Percentiles rank a stretch among this genome's conserved stretches.
Evolutionary conservation across 192 early-diverging fungal species (phyloP).

Genomic region (Coemansia biformis): DNA sequence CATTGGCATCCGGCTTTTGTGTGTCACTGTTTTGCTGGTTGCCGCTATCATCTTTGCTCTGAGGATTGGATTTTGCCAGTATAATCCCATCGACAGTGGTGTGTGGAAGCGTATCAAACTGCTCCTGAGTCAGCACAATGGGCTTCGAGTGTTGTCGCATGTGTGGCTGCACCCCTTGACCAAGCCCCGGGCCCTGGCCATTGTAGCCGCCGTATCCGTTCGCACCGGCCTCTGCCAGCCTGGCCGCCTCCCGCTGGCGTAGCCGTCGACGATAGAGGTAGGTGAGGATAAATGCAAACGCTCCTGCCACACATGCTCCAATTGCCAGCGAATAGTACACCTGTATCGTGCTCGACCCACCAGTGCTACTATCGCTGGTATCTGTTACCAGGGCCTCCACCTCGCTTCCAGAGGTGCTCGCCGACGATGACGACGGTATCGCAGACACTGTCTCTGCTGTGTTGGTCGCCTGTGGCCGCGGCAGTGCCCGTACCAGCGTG

Average conservation of each 20-base stretch:
- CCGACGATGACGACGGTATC: not conserved
- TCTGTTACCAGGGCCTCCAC: too few relatives aligned
- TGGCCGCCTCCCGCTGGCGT: not conserved
- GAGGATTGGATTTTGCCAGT: too few relatives aligned
- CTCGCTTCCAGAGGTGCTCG: too few relatives aligned
- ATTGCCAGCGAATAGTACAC: slow-evolving; percentile 32
- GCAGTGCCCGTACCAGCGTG: too few relatives aligned
- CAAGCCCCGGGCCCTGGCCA: slow-evolving; percentile 2
- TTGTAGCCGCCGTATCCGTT: not conserved
- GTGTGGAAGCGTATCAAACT: slow-evolving; percentile 36
- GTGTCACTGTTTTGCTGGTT: too few relatives aligned
- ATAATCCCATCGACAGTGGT: too few relatives aligned
- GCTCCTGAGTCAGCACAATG: slow-evolving; percentile 23
- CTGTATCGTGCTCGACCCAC: slow-evolving; percentile 3
- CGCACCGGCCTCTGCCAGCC: not conserved
- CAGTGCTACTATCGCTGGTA: not conserved
- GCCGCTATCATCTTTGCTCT: too few relatives aligned
- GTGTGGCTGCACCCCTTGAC: slow-evolving; percentile 9
- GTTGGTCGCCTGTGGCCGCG: too few relatives aligned
- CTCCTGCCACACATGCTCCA: slow-evolving; percentile 14
- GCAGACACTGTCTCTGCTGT: too few relatives aligned
- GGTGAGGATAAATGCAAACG: slow-evolving; percentile 13
- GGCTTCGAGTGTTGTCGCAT: slow-evolving; percentile 6
- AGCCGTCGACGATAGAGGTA: slow-evolving; percentile 16
- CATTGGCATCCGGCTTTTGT: too few relatives aligned